Conservation (phyloP, 2,329 filamentous ascomycete genomes). For the Westerdykella aurantiaca region DNA sequence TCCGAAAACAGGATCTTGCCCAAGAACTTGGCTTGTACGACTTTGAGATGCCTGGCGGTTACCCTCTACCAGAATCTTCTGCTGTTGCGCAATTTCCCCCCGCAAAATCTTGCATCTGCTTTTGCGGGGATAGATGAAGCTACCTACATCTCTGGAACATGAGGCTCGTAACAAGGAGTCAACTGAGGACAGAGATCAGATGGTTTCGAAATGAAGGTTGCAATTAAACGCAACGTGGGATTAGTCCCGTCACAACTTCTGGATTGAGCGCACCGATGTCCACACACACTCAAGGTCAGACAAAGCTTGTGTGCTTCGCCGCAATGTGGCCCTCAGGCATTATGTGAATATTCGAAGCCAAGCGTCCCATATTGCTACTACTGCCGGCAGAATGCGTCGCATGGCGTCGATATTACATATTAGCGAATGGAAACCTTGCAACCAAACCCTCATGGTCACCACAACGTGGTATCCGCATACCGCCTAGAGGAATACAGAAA, state of each 20-base stretch:
- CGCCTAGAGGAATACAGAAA: background rate
- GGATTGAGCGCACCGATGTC: too few relatives aligned
- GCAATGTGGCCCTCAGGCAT: background rate
- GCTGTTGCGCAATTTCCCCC: conserved; percentile 13
- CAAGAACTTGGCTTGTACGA: conserved; percentile 5
- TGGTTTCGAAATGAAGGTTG: background rate
- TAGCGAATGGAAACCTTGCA: conserved; percentile 1
- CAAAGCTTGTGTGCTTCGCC: conserved; percentile 1
- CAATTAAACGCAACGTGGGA: too few relatives aligned
- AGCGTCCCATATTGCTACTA: conserved; percentile 13
- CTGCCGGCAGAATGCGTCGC: conserved; percentile 21
- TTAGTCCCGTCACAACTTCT: too few relatives aligned
- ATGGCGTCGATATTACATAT: conserved; percentile 7
- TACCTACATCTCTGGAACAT: conserved; percentile 2
- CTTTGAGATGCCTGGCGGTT: background rate
- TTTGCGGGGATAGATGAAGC: conserved; percentile 5
- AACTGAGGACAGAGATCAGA: background rate
- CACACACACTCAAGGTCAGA: conserved; percentile 11
- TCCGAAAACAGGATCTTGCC: conserved; percentile 3
- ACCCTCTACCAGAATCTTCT: conserved; percentile 9
- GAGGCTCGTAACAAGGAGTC: background rate
- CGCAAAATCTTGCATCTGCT: conserved; percentile 15
- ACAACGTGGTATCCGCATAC: conserved; percentile 2
- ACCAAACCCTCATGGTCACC: background rate
- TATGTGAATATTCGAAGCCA: conserved; percentile 10